Evolutionary conservation across 106 monocot species (phyloP), one percentile per base, ranked within the genome.

Genomic region (Ottelia alismoides): DNA sequence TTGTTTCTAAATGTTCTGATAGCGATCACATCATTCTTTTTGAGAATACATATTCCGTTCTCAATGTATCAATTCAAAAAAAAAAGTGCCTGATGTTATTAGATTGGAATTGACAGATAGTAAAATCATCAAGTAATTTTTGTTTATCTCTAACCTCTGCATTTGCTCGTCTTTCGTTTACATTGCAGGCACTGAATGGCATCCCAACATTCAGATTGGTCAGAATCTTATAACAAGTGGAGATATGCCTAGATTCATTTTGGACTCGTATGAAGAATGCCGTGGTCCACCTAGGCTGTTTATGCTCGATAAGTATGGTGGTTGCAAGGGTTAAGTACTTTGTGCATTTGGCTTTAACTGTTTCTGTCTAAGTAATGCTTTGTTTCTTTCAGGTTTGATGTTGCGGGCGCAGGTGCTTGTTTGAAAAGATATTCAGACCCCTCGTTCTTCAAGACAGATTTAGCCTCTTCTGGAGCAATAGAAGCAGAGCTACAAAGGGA

Each of bases 351-450:
- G 40, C 40, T 43, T 16, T 43, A 43, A 43, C 16, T 43, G 16
- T 6, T 43, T 7, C 16, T 6, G 40, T 43, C 40, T 43, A 7
- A n/a, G n/a, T n/a, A n/a, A 57, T 11, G 16, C 12, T 53, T 22
- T 62, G 16, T 30, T 54, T 25, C 27, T 67, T 5, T 72, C 64
- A 98, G 96, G 66, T 98, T 98, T 79, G 96, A 98, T 79, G 66
- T 74, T 70, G 89, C 96, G 54, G 96, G 89, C 72, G 85, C 82
- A 62, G 96, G 96, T 2, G 89, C 96, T 28, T 98, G 89, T 60
- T 79, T 98, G 56, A 98, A 89, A 70, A 78, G 96, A 68, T 98
- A 98, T 31, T 77, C 89, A 43, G 85, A 98, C 76, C 96, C 96
- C 49, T 98, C 96, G 20, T 79, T 89, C 68, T 89, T 98, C 29